Conservation (phyloP, 2,329 filamentous ascomycete species). For the Septoria linicola region DNA sequence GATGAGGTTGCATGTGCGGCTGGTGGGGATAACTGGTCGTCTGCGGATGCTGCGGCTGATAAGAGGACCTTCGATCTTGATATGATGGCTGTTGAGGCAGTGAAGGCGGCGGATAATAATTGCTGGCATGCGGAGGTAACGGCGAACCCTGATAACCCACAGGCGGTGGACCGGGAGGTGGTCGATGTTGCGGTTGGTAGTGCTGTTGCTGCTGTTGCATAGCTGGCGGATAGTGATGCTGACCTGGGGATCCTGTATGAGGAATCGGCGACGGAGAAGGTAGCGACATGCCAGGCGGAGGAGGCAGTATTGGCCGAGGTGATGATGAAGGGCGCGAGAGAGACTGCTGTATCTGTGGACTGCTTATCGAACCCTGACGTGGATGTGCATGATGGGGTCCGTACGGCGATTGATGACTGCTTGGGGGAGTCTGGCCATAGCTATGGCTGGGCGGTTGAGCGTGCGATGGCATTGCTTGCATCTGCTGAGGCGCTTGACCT, state of each 20-base stretch:
- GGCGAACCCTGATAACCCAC: slow-evolving; percentile 26
- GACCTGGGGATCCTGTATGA: slow-evolving; percentile 36
- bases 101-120: slow-evolving; percentile 31
- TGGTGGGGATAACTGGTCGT: slow-evolving; percentile 33
- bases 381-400: slow-evolving; percentile 35
- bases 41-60: slow-evolving; percentile 35
- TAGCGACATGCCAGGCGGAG: slow-evolving; percentile 39
- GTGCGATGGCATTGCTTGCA: slow-evolving; percentile 32
- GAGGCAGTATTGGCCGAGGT: slow-evolving; percentile 40
- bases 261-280: slow-evolving; percentile 32
- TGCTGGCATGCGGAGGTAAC: slow-evolving; percentile 33
- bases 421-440: slow-evolving; percentile 38
- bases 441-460: slow-evolving; percentile 23
- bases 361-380: slow-evolving; percentile 27
- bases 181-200: slow-evolving; percentile 25
- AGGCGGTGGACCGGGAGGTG: slow-evolving; percentile 24
- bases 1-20: slow-evolving; percentile 33
- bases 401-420: slow-evolving; percentile 41
- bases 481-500: slow-evolving; percentile 22
- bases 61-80: slow-evolving; percentile 26
- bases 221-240: slow-evolving; percentile 20
- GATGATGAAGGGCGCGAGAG: slow-evolving; percentile 37
- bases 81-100: slow-evolving; percentile 27
- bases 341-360: slow-evolving; percentile 37
- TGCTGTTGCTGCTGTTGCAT: slow-evolving; percentile 25